A percentile compares a stretch with the other conserved stretches of the same genome.
Evolutionary conservation across 2,329 filamentous ascomycete genomes (phyloP).

Genomic region (Exserohilum rostratum): DNA sequence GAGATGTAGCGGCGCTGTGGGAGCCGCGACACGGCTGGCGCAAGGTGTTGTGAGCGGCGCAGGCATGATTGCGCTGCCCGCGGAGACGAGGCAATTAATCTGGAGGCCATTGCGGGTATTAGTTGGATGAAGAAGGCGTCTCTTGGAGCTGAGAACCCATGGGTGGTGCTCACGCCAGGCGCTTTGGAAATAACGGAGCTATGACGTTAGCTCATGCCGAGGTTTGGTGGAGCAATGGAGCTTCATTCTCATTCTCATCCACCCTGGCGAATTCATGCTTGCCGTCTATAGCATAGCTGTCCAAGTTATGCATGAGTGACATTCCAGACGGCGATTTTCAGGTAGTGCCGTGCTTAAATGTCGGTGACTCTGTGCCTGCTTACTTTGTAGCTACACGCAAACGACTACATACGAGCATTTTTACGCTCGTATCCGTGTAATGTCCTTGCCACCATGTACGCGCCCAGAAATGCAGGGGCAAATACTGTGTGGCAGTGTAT

Average conservation of each 20-base stretch:
- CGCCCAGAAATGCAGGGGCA: neutral
- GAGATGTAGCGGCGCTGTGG: constrained; percentile 55
- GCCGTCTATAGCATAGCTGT: neutral
- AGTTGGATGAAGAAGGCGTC: neutral
- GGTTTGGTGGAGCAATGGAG: constrained; percentile 22
- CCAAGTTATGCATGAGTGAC: neutral
- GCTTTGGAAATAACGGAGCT: constrained; percentile 24
- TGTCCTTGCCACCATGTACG: neutral
- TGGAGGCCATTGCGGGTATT: constrained; percentile 34
- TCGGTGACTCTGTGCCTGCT: neutral
- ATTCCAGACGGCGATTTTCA: neutral
- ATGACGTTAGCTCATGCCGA: constrained; percentile 38
- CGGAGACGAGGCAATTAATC: constrained; percentile 25
- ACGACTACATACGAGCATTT: neutral
- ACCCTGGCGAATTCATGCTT: neutral
- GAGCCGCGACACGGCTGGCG: constrained; percentile 10
- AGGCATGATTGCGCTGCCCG: constrained; percentile 28
- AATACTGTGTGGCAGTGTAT: neutral
- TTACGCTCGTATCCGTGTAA: neutral
- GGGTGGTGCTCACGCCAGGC: constrained; percentile 9
- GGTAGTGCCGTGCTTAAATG: neutral
- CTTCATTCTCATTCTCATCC: neutral
- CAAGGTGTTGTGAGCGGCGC: constrained; percentile 17
- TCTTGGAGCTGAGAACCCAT: constrained; percentile 9
- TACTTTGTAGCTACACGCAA: neutral